A percentile compares a stretch with the other conserved stretches of the same genome.
Evolutionary conservation across 495 filamentous ascomycete genomes (phyloP).

Genomic region (Mytilinidion resinicola): DNA sequence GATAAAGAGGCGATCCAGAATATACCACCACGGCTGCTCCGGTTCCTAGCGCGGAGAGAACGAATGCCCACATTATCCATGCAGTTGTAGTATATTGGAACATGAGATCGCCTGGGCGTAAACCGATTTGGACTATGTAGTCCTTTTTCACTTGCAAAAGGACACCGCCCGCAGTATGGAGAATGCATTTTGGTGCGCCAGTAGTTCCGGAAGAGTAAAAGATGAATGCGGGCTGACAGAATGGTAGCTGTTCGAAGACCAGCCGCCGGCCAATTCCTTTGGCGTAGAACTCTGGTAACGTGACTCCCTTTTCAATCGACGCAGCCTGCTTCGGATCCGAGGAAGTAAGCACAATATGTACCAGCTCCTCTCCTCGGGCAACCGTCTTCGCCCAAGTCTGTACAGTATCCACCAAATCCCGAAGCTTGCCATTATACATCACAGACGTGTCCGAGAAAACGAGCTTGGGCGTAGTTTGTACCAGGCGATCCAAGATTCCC

Average conservation of each 20-base stretch:
- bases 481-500: slow-evolving; percentile 1
- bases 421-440: slow-evolving; percentile 3
- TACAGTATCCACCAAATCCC: not conserved
- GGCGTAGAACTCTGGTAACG: not conserved
- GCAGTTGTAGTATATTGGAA: slow-evolving; percentile 4
- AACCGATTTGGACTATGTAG: not conserved
- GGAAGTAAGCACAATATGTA: not conserved
- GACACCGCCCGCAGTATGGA: slow-evolving; percentile 1
- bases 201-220: slow-evolving; percentile 5
- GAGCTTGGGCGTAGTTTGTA: not conserved
- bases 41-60: not conserved
- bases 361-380: not conserved
- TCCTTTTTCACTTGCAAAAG: slow-evolving; percentile 3
- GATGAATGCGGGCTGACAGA: slow-evolving; percentile 4
- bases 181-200: slow-evolving; percentile 7
- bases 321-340: not conserved
- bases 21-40: slow-evolving; percentile 1
- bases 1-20: slow-evolving; percentile 4
- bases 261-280: not conserved
- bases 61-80: slow-evolving; percentile 3
- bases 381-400: slow-evolving; percentile 1
- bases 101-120: not conserved
- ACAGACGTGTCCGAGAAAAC: slow-evolving; percentile 1
- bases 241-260: slow-evolving; percentile 1
- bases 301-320: not conserved